Evolutionary conservation across 768 basidiomycete species (phyloP).

Genomic region (Hericium alpestre): DNA sequence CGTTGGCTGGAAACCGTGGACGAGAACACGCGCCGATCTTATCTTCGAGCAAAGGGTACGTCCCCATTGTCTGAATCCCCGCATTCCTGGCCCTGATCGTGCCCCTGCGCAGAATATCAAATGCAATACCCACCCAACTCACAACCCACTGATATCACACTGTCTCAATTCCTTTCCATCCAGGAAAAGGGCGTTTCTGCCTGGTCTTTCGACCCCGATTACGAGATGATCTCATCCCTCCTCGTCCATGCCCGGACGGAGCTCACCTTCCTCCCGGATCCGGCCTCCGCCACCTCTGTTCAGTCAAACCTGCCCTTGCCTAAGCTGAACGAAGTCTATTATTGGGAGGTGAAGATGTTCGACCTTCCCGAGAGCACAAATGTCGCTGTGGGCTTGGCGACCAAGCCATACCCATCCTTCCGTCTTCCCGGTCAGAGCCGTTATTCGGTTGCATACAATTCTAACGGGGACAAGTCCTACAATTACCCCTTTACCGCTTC

Average conservation of each 20-base stretch:
- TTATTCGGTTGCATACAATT: conserved; percentile 90
- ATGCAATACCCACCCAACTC: conserved; percentile 90
- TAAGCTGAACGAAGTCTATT: conserved; percentile 97
- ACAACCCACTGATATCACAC: conserved; percentile 93
- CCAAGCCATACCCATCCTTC: conserved; percentile 95
- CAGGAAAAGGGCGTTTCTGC: conserved; percentile 99
- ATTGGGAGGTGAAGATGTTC: conserved; percentile 99
- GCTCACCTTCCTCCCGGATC: conserved; percentile 95
- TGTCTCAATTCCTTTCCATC: conserved; percentile 96
- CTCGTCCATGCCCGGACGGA: conserved; percentile 94
- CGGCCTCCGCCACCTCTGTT: conserved; percentile 86
- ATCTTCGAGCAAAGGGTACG: conserved; percentile 81
- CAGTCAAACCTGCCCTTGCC: conserved; percentile 95
- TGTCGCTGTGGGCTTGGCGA: conserved; percentile 89
- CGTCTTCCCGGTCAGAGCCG: conserved; percentile 79
- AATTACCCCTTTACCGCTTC: conserved; percentile 89
- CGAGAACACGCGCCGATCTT: conserved; percentile 57
- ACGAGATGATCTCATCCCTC: conserved; percentile 85
- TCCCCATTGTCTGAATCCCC: conserved; percentile 1
- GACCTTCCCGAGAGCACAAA: conserved; percentile 83
- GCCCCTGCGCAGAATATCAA: conserved; percentile 54
- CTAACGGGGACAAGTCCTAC: conserved; percentile 93
- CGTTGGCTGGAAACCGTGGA: conserved; percentile 83
- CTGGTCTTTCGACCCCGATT: conserved; percentile 99
- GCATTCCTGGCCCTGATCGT: neutral